phyloP scores from a whole-genome alignment of 306 rosid genomes.

The Vigna radiata region DNA sequence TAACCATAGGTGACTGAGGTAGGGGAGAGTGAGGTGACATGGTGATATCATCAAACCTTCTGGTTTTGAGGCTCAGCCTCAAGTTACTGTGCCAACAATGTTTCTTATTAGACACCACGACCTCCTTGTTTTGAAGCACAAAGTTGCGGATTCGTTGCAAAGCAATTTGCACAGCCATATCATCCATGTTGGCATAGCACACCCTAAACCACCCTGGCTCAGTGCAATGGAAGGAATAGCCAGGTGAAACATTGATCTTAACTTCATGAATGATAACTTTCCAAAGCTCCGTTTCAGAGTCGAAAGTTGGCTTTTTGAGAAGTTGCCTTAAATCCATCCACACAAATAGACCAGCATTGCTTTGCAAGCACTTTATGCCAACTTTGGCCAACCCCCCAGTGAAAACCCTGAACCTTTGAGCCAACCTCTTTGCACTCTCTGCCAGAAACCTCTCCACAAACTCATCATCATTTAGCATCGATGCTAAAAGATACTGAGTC shows the following conservation, averaged over 20 bases:
- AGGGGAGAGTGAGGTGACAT: constrained; percentile 85
- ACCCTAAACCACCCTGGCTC: constrained; percentile 95
- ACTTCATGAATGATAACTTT: constrained; percentile 67
- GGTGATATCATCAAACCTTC: constrained; percentile 64
- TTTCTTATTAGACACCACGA: constrained; percentile 51
- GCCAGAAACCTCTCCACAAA: constrained; percentile 64
- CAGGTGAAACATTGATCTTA: constrained; percentile 91
- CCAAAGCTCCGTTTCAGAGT: constrained; percentile 78
- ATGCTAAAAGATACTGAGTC: constrained; percentile 72
- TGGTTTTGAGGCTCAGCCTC: constrained; percentile 59
- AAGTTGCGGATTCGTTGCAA: constrained; percentile 65
- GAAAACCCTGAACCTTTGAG: constrained; percentile 54
- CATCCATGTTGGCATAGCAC: constrained; percentile 91
- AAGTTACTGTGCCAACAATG: constrained; percentile 61
- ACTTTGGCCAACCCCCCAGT: constrained; percentile 57
- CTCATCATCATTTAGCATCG: constrained; percentile 70
- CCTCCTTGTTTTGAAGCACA: constrained; percentile 60
- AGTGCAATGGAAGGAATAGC: constrained; percentile 78
- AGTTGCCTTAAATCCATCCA: constrained; percentile 87
- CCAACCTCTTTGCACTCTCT: constrained; percentile 57
- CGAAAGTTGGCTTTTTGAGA: constrained; percentile 56
- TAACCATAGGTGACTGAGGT: constrained; percentile 76
- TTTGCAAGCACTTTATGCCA: constrained; percentile 62
- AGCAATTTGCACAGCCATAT: constrained; percentile 64
- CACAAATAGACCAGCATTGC: constrained; percentile 78